A percentile compares a stretch with the other conserved stretches of the same genome.
phyloP scores from a whole-genome alignment of 208 protist genomes.

The Wallacemonas collosoma region DNA sequence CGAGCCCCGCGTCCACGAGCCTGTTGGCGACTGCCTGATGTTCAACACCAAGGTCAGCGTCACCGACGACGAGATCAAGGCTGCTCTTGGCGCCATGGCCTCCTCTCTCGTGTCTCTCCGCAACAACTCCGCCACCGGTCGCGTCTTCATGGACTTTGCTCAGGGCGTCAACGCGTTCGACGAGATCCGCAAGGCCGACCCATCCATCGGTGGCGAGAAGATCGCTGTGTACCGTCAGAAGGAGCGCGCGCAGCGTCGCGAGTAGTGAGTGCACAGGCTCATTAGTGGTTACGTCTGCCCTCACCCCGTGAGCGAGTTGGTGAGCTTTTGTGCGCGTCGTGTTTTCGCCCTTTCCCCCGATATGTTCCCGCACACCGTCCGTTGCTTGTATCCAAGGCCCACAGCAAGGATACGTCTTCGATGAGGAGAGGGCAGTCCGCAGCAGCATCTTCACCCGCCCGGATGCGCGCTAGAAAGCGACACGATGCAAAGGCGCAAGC shows the following conservation, averaged over 20 bases:
- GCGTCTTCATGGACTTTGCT: conserved; percentile 89
- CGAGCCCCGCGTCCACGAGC: conserved; percentile 28
- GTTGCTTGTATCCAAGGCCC: no score
- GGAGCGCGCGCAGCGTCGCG: conserved; percentile 26
- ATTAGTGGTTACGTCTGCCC: no score
- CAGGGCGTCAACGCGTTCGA: conserved; percentile 64
- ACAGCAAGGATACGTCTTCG: no score
- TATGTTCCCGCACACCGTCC: no score
- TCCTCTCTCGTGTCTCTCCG: conserved; percentile 77
- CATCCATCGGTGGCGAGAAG: conserved; percentile 51
- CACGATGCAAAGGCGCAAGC: no score
- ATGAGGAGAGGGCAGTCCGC: no score
- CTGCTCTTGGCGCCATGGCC: conserved; percentile 56
- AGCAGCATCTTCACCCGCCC: no score
- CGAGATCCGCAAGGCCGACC: conserved; percentile 45
- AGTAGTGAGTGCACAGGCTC: conserved; percentile 19
- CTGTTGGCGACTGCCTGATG: conserved; percentile 82
- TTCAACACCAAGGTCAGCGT: conserved; percentile 74
- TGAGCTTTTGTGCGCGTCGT: no score
- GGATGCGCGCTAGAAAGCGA: no score
- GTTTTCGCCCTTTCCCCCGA: no score
- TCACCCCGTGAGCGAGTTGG: no score
- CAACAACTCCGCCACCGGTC: conserved; percentile 75
- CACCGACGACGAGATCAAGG: conserved; percentile 82
- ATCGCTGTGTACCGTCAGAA: conserved; percentile 77